A percentile compares a stretch with the other conserved stretches of the same genome.
Evolutionary conservation across 2,329 filamentous ascomycete genomes (phyloP).

Genomic region (Trichoderma sp.): DNA sequence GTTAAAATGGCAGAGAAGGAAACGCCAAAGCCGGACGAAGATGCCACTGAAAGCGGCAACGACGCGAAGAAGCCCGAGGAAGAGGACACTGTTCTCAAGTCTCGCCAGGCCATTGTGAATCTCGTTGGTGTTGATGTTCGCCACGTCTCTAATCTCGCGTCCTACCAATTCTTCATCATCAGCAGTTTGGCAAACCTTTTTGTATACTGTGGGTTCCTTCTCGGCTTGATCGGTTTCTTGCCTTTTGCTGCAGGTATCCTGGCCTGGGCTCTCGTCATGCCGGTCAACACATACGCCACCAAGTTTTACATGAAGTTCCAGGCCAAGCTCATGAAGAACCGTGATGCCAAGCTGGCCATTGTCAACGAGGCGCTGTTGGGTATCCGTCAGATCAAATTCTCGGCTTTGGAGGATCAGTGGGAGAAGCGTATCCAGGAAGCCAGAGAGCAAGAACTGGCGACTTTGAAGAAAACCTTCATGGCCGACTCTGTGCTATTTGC

Average conservation of each 20-base stretch:
- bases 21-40: conserved; percentile 35
- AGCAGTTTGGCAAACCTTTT: conserved; percentile 64
- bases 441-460: conserved; percentile 67
- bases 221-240: conserved; percentile 72
- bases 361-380: conserved; percentile 77
- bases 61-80: conserved; percentile 54
- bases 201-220: conserved; percentile 67
- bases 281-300: conserved; percentile 68
- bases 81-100: conserved; percentile 51
- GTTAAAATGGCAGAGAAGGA: conserved; percentile 64
- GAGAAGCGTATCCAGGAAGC: conserved; percentile 64
- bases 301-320: conserved; percentile 66
- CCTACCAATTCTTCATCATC: conserved; percentile 66
- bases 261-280: conserved; percentile 65
- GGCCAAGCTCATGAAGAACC: conserved; percentile 71
- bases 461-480: conserved; percentile 67
- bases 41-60: conserved; percentile 39
- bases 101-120: conserved; percentile 73
- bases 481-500: conserved; percentile 64
- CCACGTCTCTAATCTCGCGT: conserved; percentile 68
- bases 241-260: conserved; percentile 66
- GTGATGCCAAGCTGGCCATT: conserved; percentile 74
- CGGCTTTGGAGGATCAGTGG: conserved; percentile 75
- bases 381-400: conserved; percentile 84
- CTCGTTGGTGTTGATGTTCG: conserved; percentile 75